phyloP scores from a whole-genome alignment of 371 early-diverging fungal genomes.

The Mucor irregularis region DNA sequence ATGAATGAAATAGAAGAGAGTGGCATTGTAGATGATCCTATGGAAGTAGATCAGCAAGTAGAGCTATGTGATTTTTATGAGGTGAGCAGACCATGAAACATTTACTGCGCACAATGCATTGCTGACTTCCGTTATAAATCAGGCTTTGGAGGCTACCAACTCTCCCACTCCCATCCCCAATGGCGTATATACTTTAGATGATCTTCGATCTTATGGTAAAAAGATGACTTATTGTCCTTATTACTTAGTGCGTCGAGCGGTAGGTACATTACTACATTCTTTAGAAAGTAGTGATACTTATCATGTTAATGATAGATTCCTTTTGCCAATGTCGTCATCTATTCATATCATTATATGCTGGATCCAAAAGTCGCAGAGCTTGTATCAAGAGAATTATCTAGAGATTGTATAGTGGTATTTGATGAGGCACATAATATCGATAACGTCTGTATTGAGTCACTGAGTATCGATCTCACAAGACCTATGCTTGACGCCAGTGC shows the following conservation, averaged over 20 bases:
- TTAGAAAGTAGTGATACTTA: not conserved
- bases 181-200: slow-evolving; percentile 97
- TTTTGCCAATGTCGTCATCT: slow-evolving; percentile 97
- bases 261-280: slow-evolving; percentile 30
- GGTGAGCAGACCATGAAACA: too few relatives aligned
- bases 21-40: slow-evolving; percentile 25
- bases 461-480: slow-evolving; percentile 93
- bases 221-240: slow-evolving; percentile 92
- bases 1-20: slow-evolving; percentile 27
- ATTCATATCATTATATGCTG: slow-evolving; percentile 98
- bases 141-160: slow-evolving; percentile 71
- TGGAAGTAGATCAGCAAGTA: slow-evolving; percentile 42
- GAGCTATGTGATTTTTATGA: slow-evolving; percentile 87
- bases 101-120: too few relatives aligned
- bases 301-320: slow-evolving; percentile 57
- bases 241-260: slow-evolving; percentile 87
- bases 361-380: slow-evolving; percentile 99
- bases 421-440: slow-evolving; percentile 99
- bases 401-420: slow-evolving; percentile 97
- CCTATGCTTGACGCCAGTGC: slow-evolving; percentile 91
- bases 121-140: too few relatives aligned
- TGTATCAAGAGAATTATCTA: slow-evolving; percentile 92
- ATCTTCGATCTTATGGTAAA: slow-evolving; percentile 81
- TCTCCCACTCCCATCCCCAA: slow-evolving; percentile 73
- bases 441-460: slow-evolving; percentile 98